Conservation (phyloP, 768 basidiomycete genomes). For the Scleroderma bovista region DNA sequence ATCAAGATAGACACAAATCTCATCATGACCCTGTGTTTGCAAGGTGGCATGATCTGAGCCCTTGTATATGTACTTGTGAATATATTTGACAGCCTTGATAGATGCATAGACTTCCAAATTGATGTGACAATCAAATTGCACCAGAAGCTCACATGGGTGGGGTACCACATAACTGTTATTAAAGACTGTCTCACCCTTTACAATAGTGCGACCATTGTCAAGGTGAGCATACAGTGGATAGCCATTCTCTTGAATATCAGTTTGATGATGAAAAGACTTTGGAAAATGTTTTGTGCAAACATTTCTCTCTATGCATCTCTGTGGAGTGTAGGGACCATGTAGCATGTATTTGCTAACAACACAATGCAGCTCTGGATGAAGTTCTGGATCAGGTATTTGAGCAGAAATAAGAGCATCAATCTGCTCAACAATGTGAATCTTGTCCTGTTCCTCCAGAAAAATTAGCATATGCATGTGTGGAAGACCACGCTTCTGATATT, state of each 20-base stretch:
- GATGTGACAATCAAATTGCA: too few relatives aligned
- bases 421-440: conserved; percentile 30
- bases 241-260: conserved; percentile 30
- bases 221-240: conserved; percentile 35
- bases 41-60: conserved; percentile 37
- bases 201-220: conserved; percentile 28
- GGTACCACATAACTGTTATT: conserved; percentile 42
- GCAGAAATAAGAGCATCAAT: conserved; percentile 40
- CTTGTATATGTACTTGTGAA: conserved; percentile 37
- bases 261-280: conserved; percentile 30
- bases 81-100: conserved; percentile 27
- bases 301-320: conserved; percentile 36
- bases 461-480: conserved; percentile 51
- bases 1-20: conserved; percentile 31
- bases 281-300: conserved; percentile 40
- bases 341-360: conserved; percentile 36
- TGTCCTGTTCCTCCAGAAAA: conserved; percentile 30
- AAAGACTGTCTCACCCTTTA: conserved; percentile 14
- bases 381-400: conserved; percentile 36
- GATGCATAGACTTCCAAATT: conserved; percentile 39
- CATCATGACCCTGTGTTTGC: conserved; percentile 25
- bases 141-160: conserved; percentile 29
- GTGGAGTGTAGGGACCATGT: conserved; percentile 35
- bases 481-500: conserved; percentile 54
- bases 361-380: conserved; percentile 36